Conservation (phyloP, 441 rosid genomes). For the Jatropha podagrica region DNA sequence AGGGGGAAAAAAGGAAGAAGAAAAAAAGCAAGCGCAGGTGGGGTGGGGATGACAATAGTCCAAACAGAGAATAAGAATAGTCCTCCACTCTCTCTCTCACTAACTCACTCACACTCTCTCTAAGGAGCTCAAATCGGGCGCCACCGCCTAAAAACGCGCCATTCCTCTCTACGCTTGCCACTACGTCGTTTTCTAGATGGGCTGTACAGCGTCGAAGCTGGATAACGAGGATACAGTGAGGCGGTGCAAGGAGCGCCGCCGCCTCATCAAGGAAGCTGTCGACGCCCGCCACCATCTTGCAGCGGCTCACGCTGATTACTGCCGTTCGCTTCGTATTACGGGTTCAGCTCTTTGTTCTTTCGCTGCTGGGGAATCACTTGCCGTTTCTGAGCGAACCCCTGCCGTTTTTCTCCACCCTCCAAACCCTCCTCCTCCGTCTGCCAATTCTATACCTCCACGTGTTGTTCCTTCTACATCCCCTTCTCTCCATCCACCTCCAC, state of each 20-base stretch:
- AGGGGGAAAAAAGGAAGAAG: background rate
- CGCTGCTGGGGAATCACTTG: conserved; percentile 69
- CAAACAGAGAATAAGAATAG: too few relatives aligned
- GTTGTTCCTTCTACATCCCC: conserved; percentile 51
- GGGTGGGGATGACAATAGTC: too few relatives aligned
- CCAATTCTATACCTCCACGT: conserved; percentile 29
- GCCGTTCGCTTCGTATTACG: conserved; percentile 72
- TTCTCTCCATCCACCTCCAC: conserved; percentile 42
- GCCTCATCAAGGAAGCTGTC: conserved; percentile 82
- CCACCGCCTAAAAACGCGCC: conserved; percentile 19
- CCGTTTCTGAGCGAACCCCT: conserved; percentile 79
- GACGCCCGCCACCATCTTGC: conserved; percentile 83
- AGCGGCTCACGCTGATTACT: conserved; percentile 88
- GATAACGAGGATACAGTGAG: conserved; percentile 89
- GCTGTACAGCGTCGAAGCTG: conserved; percentile 85
- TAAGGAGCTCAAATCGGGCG: conserved; percentile 20
- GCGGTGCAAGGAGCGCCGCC: conserved; percentile 96
- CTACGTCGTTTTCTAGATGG: conserved; percentile 41
- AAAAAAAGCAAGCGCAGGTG: background rate
- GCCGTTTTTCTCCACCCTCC: conserved; percentile 64
- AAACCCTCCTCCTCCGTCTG: conserved; percentile 17
- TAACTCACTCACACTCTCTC: background rate
- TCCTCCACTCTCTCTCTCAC: background rate
- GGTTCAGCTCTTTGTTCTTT: conserved; percentile 82
- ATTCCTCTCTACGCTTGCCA: background rate